These are phyloP conservation scores for Sisymbrium irio DNA, from an alignment of 345 rosid genomes.

Conservation along the genomic window DNA sequence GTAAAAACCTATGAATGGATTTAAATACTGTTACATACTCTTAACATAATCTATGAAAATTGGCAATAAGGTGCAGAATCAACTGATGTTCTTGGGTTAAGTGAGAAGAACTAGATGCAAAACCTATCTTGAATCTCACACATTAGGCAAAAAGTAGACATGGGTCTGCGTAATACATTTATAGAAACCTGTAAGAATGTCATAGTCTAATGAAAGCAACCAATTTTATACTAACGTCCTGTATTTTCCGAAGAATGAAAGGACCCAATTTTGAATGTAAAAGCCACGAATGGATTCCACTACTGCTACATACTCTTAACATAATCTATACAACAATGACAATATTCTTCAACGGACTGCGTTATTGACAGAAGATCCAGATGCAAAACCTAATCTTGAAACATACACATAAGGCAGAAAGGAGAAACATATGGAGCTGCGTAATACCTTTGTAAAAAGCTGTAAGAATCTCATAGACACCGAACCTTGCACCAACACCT, in stretches of 20 bases:
- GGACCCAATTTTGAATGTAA: background rate
- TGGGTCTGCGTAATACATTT: background rate
- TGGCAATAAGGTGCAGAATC: background rate
- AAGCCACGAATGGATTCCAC: background rate
- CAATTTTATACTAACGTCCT: background rate
- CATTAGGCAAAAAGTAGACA: background rate
- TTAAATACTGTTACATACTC: background rate
- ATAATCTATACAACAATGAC: background rate
- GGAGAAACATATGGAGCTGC: background rate
- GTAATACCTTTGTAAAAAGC: constrained; percentile 75
- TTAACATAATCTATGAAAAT: background rate
- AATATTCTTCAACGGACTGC: background rate
- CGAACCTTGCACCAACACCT: constrained; percentile 77
- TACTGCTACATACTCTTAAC: background rate
- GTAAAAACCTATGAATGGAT: background rate
- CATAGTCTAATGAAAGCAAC: background rate
- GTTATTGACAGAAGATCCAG: background rate
- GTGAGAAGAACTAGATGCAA: background rate
- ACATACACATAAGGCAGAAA: background rate
- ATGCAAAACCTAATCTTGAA: constrained; percentile 1
- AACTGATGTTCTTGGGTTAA: background rate
- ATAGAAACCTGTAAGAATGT: too few species aligned
- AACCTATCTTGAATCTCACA: background rate
- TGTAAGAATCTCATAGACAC: constrained; percentile 72
- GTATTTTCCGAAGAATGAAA: background rate